phyloP scores from a whole-genome alignment of 2,329 filamentous ascomycete genomes.

The Stemphylium vesicarium region DNA sequence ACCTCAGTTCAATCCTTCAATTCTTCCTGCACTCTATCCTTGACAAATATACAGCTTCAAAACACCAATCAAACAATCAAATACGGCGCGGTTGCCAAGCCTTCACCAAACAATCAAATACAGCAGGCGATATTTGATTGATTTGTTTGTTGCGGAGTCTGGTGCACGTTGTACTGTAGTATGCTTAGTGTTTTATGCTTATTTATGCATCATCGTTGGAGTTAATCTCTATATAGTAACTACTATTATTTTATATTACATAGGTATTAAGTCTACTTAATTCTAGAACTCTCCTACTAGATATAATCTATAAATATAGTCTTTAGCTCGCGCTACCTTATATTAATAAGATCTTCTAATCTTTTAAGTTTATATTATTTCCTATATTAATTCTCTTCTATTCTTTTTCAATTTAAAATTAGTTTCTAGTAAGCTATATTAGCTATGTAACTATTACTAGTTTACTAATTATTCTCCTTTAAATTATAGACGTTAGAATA shows the following conservation, averaged over 20 bases:
- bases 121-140: no score
- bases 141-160: no score
- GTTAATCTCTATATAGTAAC: slow-evolving; percentile 18
- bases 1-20: no score
- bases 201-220: slow-evolving; percentile 17
- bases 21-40: no score
- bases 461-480: slow-evolving; percentile 3
- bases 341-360: background rate
- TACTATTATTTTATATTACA: slow-evolving; percentile 3
- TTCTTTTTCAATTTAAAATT: slow-evolving; percentile 6
- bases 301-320: slow-evolving; percentile 10
- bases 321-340: slow-evolving; percentile 5
- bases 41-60: background rate
- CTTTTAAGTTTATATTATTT: slow-evolving; percentile 1
- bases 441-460: background rate
- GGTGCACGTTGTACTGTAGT: slow-evolving; percentile 28
- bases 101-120: no score
- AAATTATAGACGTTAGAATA: background rate
- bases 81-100: background rate
- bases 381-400: slow-evolving; percentile 13
- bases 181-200: slow-evolving; percentile 20
- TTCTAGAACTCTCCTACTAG: slow-evolving; percentile 12
- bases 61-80: background rate
- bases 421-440: slow-evolving; percentile 4
- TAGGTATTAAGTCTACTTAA: slow-evolving; percentile 5